Conservation (phyloP, 2,329 filamentous ascomycete species). For the Aureobasidium subglaciale region DNA sequence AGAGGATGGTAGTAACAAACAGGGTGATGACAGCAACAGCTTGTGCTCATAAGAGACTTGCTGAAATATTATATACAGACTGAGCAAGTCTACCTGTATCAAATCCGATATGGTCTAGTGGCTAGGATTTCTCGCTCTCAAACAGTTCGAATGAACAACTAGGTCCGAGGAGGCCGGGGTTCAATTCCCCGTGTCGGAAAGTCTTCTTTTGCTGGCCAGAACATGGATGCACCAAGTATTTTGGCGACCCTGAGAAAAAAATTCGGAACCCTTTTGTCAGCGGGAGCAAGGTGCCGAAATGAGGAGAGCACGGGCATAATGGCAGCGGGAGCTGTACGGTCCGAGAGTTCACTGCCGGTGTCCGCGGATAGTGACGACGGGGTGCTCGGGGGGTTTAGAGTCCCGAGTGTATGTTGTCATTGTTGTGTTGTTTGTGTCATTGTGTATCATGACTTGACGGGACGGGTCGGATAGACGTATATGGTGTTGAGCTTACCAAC, state of each 20-base stretch:
- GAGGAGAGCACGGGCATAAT: neutral
- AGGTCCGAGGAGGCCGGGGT: slow-evolving; percentile 14
- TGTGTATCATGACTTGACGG: neutral
- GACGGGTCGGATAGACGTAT: slow-evolving; percentile 1
- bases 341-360: neutral
- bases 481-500: neutral
- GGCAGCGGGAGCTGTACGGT: neutral
- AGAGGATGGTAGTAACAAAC: too few species aligned
- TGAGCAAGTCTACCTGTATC: neutral
- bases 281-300: neutral
- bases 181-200: slow-evolving; percentile 15
- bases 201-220: slow-evolving; percentile 10
- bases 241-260: too few species aligned
- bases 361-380: neutral
- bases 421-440: neutral
- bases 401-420: neutral
- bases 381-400: neutral
- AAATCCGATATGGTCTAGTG: slow-evolving; percentile 15
- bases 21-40: too few species aligned
- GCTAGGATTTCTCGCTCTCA: slow-evolving; percentile 16
- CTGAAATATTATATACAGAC: neutral
- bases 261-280: too few species aligned
- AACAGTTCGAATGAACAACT: neutral
- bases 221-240: too few species aligned
- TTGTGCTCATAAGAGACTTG: neutral